Evolutionary conservation across 306 rosid genomes (phyloP), one percentile per base, ranked within the genome.

Genomic region (Pyrus communis): DNA sequence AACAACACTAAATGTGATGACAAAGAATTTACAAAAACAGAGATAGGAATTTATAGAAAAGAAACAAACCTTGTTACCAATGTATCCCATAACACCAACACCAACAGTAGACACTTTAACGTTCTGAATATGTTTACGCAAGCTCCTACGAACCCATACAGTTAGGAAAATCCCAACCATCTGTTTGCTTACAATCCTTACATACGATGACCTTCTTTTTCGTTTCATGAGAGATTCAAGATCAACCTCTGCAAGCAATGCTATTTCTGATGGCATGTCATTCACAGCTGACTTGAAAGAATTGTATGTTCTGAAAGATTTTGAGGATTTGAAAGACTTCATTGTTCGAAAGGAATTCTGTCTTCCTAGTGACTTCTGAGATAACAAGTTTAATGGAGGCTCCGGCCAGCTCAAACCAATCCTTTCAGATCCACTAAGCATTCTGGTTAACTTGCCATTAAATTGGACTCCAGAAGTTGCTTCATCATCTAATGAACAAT

Each of bases 51-150:
- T 27, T 67, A 61, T 13, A 67, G 80, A 74, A 79, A 42, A 63
- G 84, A 42, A 79, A 42, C 76, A 31, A 65, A 91, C 98, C 98
- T 94, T 94, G 95, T 94, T 94, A 43, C 98, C 98, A 78, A 91
- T 94, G 76, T 90, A 94, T 77, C 98, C 98, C 98, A 94, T 91
- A 61, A 94, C 93, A 69, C 98, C 98, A 85, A 94, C 98, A 73
- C 98, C 98, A 74, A 91, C 97, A 68, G 88, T 91, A 70, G 98
- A 94, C 60, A 94, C 97, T 81, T 94, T 91, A 42, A 90, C 67
- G 59, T 91, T 94, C 80, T 89, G 96, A 83, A 94, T 94, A 82
- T 94, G 97, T 75, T 89, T 90, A 11, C 96, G 90, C 88, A 94
- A 84, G 79, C 89, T 83, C 79, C 92, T 85, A 40, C 98, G 97